Conservation (phyloP, 2,329 filamentous ascomycete genomes). For the Clarireedia hainanense region DNA sequence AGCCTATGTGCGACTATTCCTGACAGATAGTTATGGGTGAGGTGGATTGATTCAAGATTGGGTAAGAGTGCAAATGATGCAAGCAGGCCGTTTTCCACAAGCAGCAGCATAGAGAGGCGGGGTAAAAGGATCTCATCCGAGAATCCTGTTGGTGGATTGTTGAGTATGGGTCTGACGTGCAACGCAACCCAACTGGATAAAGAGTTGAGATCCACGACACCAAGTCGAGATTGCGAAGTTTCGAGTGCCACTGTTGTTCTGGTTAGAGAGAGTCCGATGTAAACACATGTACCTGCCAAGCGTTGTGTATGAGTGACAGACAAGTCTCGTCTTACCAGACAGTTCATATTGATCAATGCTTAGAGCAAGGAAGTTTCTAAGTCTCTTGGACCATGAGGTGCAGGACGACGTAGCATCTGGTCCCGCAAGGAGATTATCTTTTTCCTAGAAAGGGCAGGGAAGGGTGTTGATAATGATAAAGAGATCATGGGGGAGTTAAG, state of each 20-base stretch:
- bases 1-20: neutral
- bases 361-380: neutral
- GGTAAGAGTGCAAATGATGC: conserved; percentile 9
- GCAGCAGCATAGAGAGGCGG: conserved; percentile 4
- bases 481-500: neutral
- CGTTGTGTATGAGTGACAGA: neutral
- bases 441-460: neutral
- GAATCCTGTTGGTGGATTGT: neutral
- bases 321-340: conserved; percentile 5
- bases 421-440: neutral
- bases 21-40: conserved; percentile 1
- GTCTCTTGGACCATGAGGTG: neutral
- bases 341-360: neutral
- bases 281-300: conserved; percentile 5
- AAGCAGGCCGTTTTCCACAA: conserved; percentile 9
- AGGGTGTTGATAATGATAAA: neutral
- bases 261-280: neutral
- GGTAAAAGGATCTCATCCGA: conserved; percentile 1
- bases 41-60: conserved; percentile 1
- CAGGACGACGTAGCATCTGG: neutral
- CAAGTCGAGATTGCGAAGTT: neutral
- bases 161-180: neutral
- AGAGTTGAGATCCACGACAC: neutral
- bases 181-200: neutral
- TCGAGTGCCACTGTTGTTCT: neutral